Conservation (phyloP, 257 asterid species). For the Solanum etuberosum region DNA sequence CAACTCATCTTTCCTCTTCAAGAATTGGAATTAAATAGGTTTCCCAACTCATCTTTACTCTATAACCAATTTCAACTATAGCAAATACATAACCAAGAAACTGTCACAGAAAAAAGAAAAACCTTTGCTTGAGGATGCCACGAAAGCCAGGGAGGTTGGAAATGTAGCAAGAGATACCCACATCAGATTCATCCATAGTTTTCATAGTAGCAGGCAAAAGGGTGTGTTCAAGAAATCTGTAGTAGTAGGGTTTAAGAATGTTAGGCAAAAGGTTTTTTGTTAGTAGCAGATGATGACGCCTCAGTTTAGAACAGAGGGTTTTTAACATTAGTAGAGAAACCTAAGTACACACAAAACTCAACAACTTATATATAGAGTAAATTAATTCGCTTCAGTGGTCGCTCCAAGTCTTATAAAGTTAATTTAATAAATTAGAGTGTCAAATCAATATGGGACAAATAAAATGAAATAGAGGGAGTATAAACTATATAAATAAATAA, state of each 20-base stretch:
- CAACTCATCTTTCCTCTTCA: not conserved
- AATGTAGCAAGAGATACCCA: conserved; percentile 74
- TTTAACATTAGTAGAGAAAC: not conserved
- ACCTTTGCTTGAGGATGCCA: conserved; percentile 92
- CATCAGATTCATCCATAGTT: conserved; percentile 54
- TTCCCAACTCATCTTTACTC: not conserved
- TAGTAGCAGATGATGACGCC: not conserved
- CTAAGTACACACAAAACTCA: not conserved
- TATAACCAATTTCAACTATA: not conserved
- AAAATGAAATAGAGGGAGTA: no score
- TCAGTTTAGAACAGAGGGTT: not conserved
- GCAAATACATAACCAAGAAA: not conserved
- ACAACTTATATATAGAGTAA: not conserved
- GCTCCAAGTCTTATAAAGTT: no score
- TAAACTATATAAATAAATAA: no score
- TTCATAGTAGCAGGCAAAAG: not conserved
- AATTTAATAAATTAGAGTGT: no score
- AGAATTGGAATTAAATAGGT: no score
- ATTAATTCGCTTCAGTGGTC: no score
- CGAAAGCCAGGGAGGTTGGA: conserved; percentile 76
- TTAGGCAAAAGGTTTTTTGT: not conserved
- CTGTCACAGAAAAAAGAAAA: not conserved
- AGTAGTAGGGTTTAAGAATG: conserved; percentile 10
- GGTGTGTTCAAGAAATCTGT: not conserved
- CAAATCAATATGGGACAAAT: no score